These are phyloP conservation scores for Nakazawaea siamensis DNA, from an alignment of 805 yeast genomes.

Conservation along the genomic window DNA sequence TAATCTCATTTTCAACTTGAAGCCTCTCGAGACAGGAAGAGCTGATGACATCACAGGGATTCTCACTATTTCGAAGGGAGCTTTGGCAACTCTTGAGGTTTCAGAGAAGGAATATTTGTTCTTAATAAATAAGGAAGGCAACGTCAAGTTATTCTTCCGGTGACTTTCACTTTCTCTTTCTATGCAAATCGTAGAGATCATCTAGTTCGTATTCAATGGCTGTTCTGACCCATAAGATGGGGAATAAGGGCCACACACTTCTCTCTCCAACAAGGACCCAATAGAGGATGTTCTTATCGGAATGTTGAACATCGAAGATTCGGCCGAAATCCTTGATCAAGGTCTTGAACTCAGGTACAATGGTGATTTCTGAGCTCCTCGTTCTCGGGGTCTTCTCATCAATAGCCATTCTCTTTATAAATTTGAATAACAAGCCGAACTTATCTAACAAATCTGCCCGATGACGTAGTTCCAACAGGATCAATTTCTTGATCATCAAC, in stretches of 20 bases:
- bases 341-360: slow-evolving; percentile 79
- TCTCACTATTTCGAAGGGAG: slow-evolving; percentile 51
- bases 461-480: slow-evolving; percentile 77
- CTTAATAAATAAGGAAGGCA: slow-evolving; percentile 46
- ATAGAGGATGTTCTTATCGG: slow-evolving; percentile 67
- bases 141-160: slow-evolving; percentile 35
- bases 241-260: slow-evolving; percentile 87
- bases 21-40: slow-evolving; percentile 70
- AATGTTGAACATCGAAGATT: slow-evolving; percentile 68
- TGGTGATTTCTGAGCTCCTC: slow-evolving; percentile 71
- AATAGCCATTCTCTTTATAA: slow-evolving; percentile 67
- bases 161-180: slow-evolving; percentile 18
- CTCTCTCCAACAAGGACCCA: slow-evolving; percentile 90
- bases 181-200: slow-evolving; percentile 44
- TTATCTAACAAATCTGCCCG: slow-evolving; percentile 74
- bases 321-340: slow-evolving; percentile 64
- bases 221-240: slow-evolving; percentile 80
- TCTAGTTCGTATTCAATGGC: slow-evolving; percentile 86
- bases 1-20: slow-evolving; percentile 42
- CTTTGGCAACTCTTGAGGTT: slow-evolving; percentile 22
- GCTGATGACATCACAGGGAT: slow-evolving; percentile 80
- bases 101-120: slow-evolving; percentile 60
- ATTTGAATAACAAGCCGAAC: slow-evolving; percentile 63
- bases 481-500: slow-evolving; percentile 41
- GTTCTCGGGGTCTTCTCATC: slow-evolving; percentile 83